Base-by-base conservation (phyloP, 225 moss, liverwort and hornwort species). In the Ulota crispa region DNA sequence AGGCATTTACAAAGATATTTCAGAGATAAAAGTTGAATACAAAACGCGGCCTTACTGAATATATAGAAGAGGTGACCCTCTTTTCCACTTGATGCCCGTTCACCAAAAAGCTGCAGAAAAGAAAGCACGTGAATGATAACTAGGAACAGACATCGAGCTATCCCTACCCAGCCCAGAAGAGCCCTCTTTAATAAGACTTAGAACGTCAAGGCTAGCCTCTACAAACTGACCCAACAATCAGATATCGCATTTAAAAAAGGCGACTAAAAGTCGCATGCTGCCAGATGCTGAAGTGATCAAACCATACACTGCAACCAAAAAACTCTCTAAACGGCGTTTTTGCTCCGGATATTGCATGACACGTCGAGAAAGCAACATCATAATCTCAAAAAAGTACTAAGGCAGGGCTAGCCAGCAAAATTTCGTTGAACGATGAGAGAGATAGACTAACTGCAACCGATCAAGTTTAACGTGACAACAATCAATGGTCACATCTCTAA, bases 21-120 rank as follows among this genome's bases (percentile, higher is more conserved):
- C 50, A 78, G 36, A 77, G 32, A 47, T 24, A 27, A 45, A 41
- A 70, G 54, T 36, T 76, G 9, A 52, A 78, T 70, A 57, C 52
- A 32, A 41, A 70, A 64, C 13, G 53, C 42, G 52, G 24, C 39
- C 87, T 87, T 78, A 91, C 91, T 81, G 82, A 19, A 79, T 85
- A 85, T 62, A 79, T 85, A n/a, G n/a, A 68, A 77, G 31, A n/a
- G 36, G 81, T 57, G 21, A 91, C 85, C 84, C 97, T 94, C 80
- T 72, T 94, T 42, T 95, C 95, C 69, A 98, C 94, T 72, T 90
- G 89, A 82, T 79, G 83, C 68, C 95, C 95, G 64, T 98, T 98
- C 78, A 95, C 72, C 83, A 98, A 79, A 70, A 86, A 71, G 63
- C 86, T 86, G 89, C 79, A 80, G 14, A 50, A 26, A 62, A 76